These are phyloP conservation scores for Hansenula lynferdii DNA, from an alignment of 1,139 yeast genomes.

Conservation along the genomic window DNA sequence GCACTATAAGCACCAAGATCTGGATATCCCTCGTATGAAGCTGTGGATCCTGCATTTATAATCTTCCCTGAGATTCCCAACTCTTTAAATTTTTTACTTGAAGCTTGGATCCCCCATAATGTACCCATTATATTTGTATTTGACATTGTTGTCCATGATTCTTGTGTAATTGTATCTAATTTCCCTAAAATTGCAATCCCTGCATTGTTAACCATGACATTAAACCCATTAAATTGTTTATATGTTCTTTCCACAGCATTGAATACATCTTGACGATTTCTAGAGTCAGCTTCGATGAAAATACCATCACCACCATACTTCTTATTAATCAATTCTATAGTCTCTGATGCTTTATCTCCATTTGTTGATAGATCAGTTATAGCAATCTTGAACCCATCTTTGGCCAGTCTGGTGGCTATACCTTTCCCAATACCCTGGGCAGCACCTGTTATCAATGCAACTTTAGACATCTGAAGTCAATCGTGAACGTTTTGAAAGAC, in stretches of 20 bases:
- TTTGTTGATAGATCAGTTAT: conserved; percentile 20
- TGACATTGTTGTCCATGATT: conserved; percentile 15
- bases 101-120: conserved; percentile 30
- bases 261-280: conserved; percentile 19
- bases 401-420: conserved; percentile 18
- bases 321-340: conserved; percentile 14
- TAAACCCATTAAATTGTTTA: conserved; percentile 24
- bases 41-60: conserved; percentile 26
- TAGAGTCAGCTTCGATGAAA: conserved; percentile 23
- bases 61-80: conserved; percentile 24
- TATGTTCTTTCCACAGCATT: conserved; percentile 23
- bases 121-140: conserved; percentile 27
- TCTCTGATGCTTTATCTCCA: conserved; percentile 1
- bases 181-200: conserved; percentile 24
- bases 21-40: conserved; percentile 19
- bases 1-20: conserved; percentile 22
- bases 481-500: too few relatives aligned
- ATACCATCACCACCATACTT: conserved; percentile 12
- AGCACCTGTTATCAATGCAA: conserved; percentile 30
- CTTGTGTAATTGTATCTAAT: conserved; percentile 21
- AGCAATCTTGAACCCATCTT: conserved; percentile 21
- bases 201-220: conserved; percentile 29
- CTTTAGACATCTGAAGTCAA: too few relatives aligned
- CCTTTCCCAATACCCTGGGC: conserved; percentile 22
- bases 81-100: conserved; percentile 23